phyloP scores from a whole-genome alignment of 306 rosid species.

The Medicago arabica region DNA sequence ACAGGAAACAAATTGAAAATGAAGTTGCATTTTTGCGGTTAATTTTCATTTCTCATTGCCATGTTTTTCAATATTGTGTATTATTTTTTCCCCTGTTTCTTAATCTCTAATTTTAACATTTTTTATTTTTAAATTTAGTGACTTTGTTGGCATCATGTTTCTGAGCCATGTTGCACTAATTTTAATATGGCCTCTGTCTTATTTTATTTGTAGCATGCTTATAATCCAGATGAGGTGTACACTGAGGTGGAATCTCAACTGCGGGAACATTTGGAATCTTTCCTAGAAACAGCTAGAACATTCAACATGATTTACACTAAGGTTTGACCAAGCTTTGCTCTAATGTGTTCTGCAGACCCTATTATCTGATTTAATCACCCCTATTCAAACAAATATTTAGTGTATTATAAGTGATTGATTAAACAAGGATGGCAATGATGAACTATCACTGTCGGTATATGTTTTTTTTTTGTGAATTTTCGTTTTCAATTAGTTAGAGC shows the following conservation, averaged over 20 bases:
- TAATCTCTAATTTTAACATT: background rate
- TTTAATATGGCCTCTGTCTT: constrained; percentile 32
- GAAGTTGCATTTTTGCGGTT: constrained; percentile 1
- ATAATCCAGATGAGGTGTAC: constrained; percentile 93
- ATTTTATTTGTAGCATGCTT: constrained; percentile 68
- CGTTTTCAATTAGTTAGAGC: constrained; percentile 4
- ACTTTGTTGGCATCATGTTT: constrained; percentile 5
- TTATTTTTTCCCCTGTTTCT: background rate
- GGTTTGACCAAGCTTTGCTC: constrained; percentile 51
- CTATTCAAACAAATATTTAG: constrained; percentile 11
- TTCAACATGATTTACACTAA: constrained; percentile 89
- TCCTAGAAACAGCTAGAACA: constrained; percentile 92
- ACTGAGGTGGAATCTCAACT: constrained; percentile 83
- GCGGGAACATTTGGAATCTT: constrained; percentile 85
- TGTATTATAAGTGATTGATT: background rate
- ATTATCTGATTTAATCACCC: constrained; percentile 25
- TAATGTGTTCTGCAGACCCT: background rate
- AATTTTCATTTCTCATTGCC: constrained; percentile 1
- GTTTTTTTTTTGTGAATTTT: constrained; percentile 1
- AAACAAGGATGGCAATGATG: constrained; percentile 30
- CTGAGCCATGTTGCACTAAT: constrained; percentile 24
- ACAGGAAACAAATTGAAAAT: background rate
- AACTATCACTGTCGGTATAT: background rate
- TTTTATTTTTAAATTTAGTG: background rate
- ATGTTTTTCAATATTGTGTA: too few relatives aligned